Evolutionary conservation across 306 rosid species (phyloP).

Genomic region (Quercus mongolica): DNA sequence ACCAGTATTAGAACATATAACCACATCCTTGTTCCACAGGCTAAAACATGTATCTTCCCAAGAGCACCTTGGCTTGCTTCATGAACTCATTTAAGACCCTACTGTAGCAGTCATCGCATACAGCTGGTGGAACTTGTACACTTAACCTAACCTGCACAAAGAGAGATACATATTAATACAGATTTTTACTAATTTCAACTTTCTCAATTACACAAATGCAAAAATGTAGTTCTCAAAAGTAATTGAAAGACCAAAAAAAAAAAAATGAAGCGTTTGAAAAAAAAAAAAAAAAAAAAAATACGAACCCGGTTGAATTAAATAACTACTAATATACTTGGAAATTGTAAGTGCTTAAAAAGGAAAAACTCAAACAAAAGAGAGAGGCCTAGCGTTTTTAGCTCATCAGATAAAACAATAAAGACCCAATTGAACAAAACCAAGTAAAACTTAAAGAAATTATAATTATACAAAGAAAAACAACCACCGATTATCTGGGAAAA

Average conservation of each 20-base stretch:
- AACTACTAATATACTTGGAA: neutral
- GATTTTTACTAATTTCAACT: neutral
- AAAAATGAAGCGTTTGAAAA: neutral
- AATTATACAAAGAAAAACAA: neutral
- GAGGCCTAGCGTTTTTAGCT: neutral
- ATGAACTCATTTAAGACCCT: conserved; percentile 63
- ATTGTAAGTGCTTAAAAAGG: neutral
- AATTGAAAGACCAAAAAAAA: neutral
- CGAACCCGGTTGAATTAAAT: neutral
- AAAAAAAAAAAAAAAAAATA: neutral
- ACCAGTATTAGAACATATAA: conserved; percentile 16
- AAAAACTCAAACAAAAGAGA: neutral
- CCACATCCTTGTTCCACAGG: neutral
- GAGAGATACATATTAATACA: neutral
- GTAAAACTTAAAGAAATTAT: neutral
- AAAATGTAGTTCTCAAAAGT: neutral
- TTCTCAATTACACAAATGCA: neutral
- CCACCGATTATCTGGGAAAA: neutral
- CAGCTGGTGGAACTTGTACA: conserved; percentile 73
- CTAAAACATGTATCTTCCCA: conserved; percentile 6
- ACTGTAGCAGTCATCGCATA: conserved; percentile 80
- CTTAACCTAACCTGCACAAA: conserved; percentile 72
- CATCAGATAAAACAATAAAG: neutral
- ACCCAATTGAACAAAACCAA: neutral
- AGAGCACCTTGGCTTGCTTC: conserved; percentile 71